Evolutionary conservation across 257 asterid genomes (phyloP), one percentile per base, ranked within the genome.

Genomic region (Scutellaria barbata): DNA sequence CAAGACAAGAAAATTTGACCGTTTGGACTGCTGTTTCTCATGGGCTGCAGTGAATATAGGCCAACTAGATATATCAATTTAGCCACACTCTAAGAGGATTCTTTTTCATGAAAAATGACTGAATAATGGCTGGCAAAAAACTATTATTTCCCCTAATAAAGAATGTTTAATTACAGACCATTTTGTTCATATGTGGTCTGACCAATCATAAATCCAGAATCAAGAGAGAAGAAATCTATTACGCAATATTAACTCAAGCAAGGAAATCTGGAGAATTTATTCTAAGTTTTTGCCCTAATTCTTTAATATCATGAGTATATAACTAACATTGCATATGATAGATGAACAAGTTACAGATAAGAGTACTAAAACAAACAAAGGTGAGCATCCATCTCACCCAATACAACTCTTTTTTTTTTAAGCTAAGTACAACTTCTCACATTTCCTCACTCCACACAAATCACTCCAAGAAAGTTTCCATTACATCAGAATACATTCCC

Each of bases 401-500:
- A 51, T 60, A 43, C 70, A 62, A 63, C 63, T 64, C 41, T 75
- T 71, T 67, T 57, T 74, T 69, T 74, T 73, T 65, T 71, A 0
- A 30, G 66, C 80, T 74, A 85, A 71, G 79, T 80, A 81, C 86
- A 83, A 74, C 71, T 70, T 12, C 48, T 46, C 65, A 33, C 67
- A 68, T 54, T 64, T 43, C 68, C 51, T 55, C 61, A 75, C 45
- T 50, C 62, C 48, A n/a, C 37, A 57, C 56, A 69, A 50, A 41
- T 81, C 82, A 89, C 63, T 91, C 97, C 96, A 91, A 79, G 92
- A 86, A 88, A 75, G 85, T 86, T 66, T 88, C 99, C 99, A 94
- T 91, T 47, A 85, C 96, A 79, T 94, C 99, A 2, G 89, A 73
- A 71, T 85, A 91, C 96, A 91, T 85, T 74, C 89, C 96, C 0